phyloP scores from a whole-genome alignment of 345 rosid species.

The Dipteronia dyeriana region DNA sequence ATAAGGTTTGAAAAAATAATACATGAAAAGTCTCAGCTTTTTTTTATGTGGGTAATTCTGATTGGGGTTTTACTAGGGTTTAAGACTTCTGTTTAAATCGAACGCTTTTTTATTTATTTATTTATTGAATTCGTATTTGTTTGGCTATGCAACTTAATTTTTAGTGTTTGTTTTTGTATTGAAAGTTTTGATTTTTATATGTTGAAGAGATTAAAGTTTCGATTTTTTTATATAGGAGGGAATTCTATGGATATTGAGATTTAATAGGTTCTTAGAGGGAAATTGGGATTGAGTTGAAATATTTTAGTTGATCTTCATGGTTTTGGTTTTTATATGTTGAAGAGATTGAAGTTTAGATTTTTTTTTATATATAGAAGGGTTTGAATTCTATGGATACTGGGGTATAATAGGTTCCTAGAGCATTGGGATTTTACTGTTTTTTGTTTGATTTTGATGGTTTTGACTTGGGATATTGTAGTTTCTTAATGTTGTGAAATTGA shows the following conservation, averaged over 20 bases:
- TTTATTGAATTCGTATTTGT: neutral
- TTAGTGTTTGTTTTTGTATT: neutral
- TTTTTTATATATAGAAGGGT: neutral
- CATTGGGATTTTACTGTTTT: neutral
- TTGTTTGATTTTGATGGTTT: too few species aligned
- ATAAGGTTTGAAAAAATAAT: slow-evolving; percentile 27
- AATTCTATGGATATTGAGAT: neutral
- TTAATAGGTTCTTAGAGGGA: neutral
- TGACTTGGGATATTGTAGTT: neutral
- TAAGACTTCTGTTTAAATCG: slow-evolving; percentile 13
- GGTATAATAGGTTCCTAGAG: neutral
- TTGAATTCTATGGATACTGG: neutral
- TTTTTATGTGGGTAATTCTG: neutral
- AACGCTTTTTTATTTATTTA: neutral
- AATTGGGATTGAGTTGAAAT: neutral
- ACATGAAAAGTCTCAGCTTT: neutral
- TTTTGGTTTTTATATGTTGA: neutral
- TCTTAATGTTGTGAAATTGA: neutral
- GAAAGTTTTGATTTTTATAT: neutral
- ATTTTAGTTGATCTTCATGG: neutral
- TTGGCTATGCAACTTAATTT: neutral
- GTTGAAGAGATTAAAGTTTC: slow-evolving; percentile 2
- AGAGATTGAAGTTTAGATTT: slow-evolving; percentile 8
- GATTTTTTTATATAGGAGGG: neutral
- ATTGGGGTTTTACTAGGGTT: slow-evolving; percentile 15